These are phyloP conservation scores for Pyrus hybrid DNA, from an alignment of 331 rosid genomes.

Conservation along the genomic window DNA sequence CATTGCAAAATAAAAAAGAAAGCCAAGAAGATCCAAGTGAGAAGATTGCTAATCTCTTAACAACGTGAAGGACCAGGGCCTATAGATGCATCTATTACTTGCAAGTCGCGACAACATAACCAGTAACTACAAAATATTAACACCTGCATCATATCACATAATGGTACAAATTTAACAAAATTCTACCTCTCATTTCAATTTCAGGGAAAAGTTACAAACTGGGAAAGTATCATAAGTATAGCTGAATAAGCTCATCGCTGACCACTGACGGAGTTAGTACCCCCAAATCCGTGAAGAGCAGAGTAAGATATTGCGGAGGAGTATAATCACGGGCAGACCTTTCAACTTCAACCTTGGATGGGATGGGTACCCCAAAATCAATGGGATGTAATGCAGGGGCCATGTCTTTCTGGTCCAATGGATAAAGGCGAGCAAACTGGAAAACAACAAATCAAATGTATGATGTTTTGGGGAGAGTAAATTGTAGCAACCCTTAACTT, in stretches of 20 bases:
- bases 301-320: slow-evolving; percentile 86
- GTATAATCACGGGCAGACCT: slow-evolving; percentile 90
- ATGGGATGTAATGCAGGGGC: slow-evolving; percentile 78
- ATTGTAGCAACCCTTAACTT: too few relatives aligned
- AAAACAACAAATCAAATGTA: slow-evolving; percentile 9
- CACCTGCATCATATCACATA: neutral
- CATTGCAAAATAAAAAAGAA: too few relatives aligned
- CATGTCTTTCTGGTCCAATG: slow-evolving; percentile 93
- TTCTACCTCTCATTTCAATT: neutral
- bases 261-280: slow-evolving; percentile 94
- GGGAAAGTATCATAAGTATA: slow-evolving; percentile 46
- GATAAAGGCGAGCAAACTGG: slow-evolving; percentile 96
- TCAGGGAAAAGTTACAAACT: neutral
- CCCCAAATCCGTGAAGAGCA: slow-evolving; percentile 90
- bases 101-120: too few relatives aligned
- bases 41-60: too few relatives aligned
- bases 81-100: too few relatives aligned
- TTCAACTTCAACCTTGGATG: slow-evolving; percentile 92
- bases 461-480: neutral
- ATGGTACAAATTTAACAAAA: neutral
- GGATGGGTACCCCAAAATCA: slow-evolving; percentile 89
- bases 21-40: too few relatives aligned
- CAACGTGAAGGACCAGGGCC: too few relatives aligned
- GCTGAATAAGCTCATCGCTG: slow-evolving; percentile 95
- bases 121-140: too few relatives aligned